phyloP scores from a whole-genome alignment of 1,284 basidiomycete species.

The Athelia sp. region DNA sequence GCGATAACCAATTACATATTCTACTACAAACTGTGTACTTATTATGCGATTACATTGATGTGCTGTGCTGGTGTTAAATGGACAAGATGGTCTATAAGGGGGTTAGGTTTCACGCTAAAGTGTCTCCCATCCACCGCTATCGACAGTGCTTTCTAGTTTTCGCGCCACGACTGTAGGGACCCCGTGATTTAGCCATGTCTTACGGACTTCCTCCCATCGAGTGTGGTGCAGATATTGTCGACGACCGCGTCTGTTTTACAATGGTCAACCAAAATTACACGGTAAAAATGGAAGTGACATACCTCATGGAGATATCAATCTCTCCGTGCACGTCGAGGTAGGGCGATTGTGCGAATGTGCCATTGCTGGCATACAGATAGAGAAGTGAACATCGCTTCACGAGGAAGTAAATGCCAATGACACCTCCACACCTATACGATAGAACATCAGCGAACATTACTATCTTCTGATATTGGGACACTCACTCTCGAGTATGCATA shows the following conservation, averaged over 20 bases:
- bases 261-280: constrained; percentile 5
- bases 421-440: constrained; percentile 76
- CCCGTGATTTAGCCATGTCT: constrained; percentile 85
- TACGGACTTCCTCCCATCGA: constrained; percentile 90
- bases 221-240: constrained; percentile 85
- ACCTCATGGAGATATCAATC: constrained; percentile 90
- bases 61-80: too few relatives aligned
- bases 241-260: constrained; percentile 62
- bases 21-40: too few relatives aligned
- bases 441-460: constrained; percentile 8
- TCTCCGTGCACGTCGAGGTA: constrained; percentile 97
- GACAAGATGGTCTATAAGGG: too few relatives aligned
- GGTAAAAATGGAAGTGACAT: constrained; percentile 18
- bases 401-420: constrained; percentile 86
- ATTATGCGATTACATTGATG: too few relatives aligned
- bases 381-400: constrained; percentile 90
- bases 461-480: constrained; percentile 17
- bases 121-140: constrained; percentile 91
- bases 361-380: constrained; percentile 88
- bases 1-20: too few relatives aligned
- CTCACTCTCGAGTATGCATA: constrained; percentile 89
- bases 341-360: constrained; percentile 85
- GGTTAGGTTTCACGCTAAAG: constrained; percentile 35
- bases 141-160: constrained; percentile 84
- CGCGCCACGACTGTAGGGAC: constrained; percentile 90